These are phyloP conservation scores for Auriscalpium vulgare DNA, from an alignment of 768 basidiomycete species.

Conservation along the genomic window DNA sequence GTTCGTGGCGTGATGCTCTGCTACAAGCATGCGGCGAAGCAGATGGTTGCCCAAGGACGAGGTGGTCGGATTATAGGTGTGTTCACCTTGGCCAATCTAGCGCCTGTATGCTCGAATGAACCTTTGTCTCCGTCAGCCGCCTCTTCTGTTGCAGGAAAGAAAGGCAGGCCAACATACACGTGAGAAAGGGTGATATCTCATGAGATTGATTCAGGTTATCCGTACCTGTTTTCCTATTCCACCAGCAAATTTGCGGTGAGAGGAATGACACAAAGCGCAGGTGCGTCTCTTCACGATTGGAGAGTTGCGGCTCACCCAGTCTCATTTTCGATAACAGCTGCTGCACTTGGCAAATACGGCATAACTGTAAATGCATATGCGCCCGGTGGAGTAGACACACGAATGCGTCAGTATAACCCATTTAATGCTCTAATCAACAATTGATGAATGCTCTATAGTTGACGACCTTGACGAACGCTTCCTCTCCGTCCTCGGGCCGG, in stretches of 20 bases:
- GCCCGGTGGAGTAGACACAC: constrained; percentile 12
- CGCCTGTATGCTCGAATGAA: neutral
- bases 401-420: constrained; percentile 8
- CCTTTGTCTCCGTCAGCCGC: neutral
- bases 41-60: constrained; percentile 14
- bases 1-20: constrained; percentile 15
- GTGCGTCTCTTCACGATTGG: neutral
- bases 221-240: constrained; percentile 3
- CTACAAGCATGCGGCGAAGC: constrained; percentile 17
- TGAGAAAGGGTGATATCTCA: no score
- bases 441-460: neutral
- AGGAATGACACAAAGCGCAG: constrained; percentile 15
- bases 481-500: neutral
- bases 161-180: neutral
- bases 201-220: neutral
- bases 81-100: no score
- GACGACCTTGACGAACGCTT: neutral
- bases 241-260: constrained; percentile 17
- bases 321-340: constrained; percentile 3
- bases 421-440: neutral
- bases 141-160: constrained; percentile 7
- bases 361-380: constrained; percentile 21
- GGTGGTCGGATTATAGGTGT: constrained; percentile 13
- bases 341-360: constrained; percentile 8
- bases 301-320: neutral